Conservation (phyloP, 2,329 filamentous ascomycete genomes). For the Didymella keratinophila region DNA sequence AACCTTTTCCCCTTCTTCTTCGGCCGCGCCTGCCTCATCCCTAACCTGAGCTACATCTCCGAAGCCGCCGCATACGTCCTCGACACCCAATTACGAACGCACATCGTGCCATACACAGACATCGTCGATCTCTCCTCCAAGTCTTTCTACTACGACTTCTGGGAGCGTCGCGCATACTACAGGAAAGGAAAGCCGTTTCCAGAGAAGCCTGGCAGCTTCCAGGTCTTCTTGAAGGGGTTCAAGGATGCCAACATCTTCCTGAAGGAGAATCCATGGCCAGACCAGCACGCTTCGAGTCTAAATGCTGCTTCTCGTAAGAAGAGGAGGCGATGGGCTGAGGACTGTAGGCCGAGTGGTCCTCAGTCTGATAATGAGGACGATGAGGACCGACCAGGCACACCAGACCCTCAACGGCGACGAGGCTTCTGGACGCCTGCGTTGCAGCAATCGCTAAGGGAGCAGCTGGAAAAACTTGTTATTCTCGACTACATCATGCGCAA, state of each 20-base stretch:
- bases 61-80: conserved; percentile 97
- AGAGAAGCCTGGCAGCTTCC: conserved; percentile 92
- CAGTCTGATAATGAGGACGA: conserved; percentile 70
- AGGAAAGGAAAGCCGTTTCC: conserved; percentile 87
- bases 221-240: conserved; percentile 95
- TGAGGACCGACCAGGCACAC: conserved; percentile 49
- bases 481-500: conserved; percentile 99
- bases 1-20: conserved; percentile 98
- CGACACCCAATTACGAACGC: conserved; percentile 85
- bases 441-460: conserved; percentile 91
- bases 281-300: conserved; percentile 76
- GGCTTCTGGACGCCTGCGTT: conserved; percentile 89
- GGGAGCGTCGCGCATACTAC: conserved; percentile 89
- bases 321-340: conserved; percentile 75
- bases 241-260: conserved; percentile 97
- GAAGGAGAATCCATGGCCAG: conserved; percentile 95
- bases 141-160: conserved; percentile 98
- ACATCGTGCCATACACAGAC: conserved; percentile 95
- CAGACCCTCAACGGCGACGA: conserved; percentile 49
- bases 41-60: conserved; percentile 96
- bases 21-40: conserved; percentile 91
- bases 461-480: conserved; percentile 96
- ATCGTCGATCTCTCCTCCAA: conserved; percentile 94
- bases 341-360: conserved; percentile 73
- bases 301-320: conserved; percentile 72